A percentile compares a stretch with the other conserved stretches of the same genome.
Evolutionary conservation across 345 rosid genomes (phyloP).

Genomic region (Atalantia buxifolia): DNA sequence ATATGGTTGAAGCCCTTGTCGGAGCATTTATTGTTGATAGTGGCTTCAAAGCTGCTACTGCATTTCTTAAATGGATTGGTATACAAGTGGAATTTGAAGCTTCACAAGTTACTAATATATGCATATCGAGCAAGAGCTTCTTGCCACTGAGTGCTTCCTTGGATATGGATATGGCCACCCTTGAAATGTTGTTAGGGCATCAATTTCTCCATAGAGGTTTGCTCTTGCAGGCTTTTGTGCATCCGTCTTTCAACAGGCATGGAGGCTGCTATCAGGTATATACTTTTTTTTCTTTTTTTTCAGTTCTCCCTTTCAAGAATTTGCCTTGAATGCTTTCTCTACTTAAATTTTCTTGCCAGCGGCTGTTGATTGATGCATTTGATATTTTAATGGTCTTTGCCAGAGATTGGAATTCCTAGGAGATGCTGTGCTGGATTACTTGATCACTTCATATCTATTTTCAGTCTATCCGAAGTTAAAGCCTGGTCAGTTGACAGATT

Average conservation of each 20-base stretch:
- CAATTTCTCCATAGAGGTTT: constrained; percentile 70
- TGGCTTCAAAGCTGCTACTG: constrained; percentile 84
- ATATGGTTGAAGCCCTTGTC: constrained; percentile 86
- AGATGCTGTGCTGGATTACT: constrained; percentile 92
- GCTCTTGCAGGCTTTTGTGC: constrained; percentile 80
- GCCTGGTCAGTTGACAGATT: constrained; percentile 93
- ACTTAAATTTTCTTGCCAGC: constrained; percentile 4
- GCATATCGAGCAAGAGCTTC: constrained; percentile 52
- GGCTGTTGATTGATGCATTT: constrained; percentile 6
- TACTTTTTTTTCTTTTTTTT: constrained; percentile 7
- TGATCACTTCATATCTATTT: constrained; percentile 80
- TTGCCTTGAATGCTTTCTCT: not conserved
- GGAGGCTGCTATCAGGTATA: constrained; percentile 96
- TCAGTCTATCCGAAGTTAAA: constrained; percentile 76
- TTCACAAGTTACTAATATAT: constrained; percentile 47
- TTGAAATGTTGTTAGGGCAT: constrained; percentile 51
- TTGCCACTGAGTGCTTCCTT: constrained; percentile 45
- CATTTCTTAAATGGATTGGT: constrained; percentile 89
- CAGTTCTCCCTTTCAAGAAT: not conserved
- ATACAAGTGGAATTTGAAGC: constrained; percentile 62
- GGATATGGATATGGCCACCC: constrained; percentile 43
- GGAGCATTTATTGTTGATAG: constrained; percentile 90
- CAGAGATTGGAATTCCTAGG: constrained; percentile 99
- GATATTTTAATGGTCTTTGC: constrained; percentile 15
- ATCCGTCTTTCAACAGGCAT: constrained; percentile 78